These are phyloP conservation scores for Strigomonas galati DNA, from an alignment of 208 protist species.

Conservation along the genomic window DNA sequence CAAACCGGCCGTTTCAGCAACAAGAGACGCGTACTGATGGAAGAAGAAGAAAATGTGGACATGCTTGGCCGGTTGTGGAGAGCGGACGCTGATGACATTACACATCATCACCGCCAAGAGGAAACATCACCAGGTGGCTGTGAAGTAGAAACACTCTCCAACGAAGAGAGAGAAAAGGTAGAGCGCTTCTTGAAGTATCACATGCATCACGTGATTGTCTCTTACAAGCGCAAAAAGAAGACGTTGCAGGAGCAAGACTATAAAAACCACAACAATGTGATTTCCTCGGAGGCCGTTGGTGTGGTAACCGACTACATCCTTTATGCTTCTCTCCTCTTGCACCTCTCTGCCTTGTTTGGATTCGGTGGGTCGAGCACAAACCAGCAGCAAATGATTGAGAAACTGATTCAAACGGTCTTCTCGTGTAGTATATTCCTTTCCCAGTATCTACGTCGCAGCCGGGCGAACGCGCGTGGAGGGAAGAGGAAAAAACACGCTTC, in stretches of 20 bases:
- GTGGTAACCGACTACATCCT: slow-evolving; percentile 33
- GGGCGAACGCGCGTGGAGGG: slow-evolving; percentile 8
- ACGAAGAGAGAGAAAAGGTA: too few relatives aligned
- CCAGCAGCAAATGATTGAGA: slow-evolving; percentile 44
- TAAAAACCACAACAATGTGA: background rate
- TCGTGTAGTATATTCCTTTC: slow-evolving; percentile 70
- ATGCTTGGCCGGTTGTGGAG: too few relatives aligned
- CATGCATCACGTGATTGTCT: slow-evolving; percentile 61
- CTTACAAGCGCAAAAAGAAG: slow-evolving; percentile 24
- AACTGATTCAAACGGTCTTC: slow-evolving; percentile 45
- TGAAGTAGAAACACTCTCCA: too few relatives aligned
- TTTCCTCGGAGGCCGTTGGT: background rate
- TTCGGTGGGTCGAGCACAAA: slow-evolving; percentile 25
- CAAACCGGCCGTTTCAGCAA: too few relatives aligned
- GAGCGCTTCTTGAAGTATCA: slow-evolving; percentile 36
- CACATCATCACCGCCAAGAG: too few relatives aligned
- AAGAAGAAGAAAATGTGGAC: slow-evolving; percentile 14
- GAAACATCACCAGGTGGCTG: too few relatives aligned
- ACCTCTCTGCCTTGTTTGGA: slow-evolving; percentile 55
- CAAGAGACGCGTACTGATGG: too few relatives aligned
- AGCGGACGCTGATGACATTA: too few relatives aligned
- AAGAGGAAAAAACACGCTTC: background rate
- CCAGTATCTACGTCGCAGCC: slow-evolving; percentile 17
- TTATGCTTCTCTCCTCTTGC: slow-evolving; percentile 55
- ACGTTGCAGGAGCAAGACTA: background rate